Conservation (phyloP, 345 rosid genomes). For the Sapria himalayana region DNA sequence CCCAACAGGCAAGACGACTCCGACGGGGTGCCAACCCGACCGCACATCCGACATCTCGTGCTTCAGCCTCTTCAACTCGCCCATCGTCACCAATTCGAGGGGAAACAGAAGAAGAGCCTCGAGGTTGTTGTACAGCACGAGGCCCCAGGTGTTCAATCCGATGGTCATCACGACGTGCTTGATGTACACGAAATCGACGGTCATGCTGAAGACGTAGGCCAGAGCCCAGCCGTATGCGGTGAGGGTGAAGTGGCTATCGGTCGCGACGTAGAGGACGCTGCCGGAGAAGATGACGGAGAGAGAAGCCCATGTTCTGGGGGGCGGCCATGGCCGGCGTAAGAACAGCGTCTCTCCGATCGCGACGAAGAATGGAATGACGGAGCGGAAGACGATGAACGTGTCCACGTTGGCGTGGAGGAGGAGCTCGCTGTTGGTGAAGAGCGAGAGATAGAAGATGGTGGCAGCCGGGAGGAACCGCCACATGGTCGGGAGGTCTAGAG, state of each 20-base stretch:
- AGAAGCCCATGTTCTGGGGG: constrained; percentile 57
- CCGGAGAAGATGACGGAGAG: constrained; percentile 70
- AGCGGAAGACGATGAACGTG: constrained; percentile 86
- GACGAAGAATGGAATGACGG: constrained; percentile 78
- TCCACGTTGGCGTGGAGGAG: constrained; percentile 92
- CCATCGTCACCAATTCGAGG: constrained; percentile 80
- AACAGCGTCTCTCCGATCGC: constrained; percentile 78
- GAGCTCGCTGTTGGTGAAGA: constrained; percentile 94
- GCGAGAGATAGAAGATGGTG: constrained; percentile 68
- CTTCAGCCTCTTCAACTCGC: constrained; percentile 70
- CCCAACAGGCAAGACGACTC: constrained; percentile 66
- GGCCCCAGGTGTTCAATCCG: constrained; percentile 89
- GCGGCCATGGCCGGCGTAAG: constrained; percentile 81
- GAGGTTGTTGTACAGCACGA: constrained; percentile 82
- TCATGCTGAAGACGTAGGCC: constrained; percentile 78
- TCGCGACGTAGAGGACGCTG: constrained; percentile 62
- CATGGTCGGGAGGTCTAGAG: constrained; percentile 48
- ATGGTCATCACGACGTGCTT: constrained; percentile 98
- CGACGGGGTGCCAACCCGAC: constrained; percentile 60
- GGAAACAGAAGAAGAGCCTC: constrained; percentile 89
- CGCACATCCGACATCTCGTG: constrained; percentile 52
- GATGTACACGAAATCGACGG: constrained; percentile 91
- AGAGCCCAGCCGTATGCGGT: constrained; percentile 81
- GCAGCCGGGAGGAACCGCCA: constrained; percentile 96
- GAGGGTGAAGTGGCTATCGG: constrained; percentile 72